A percentile compares a stretch with the other conserved stretches of the same genome.
These are phyloP conservation scores for Sideroxylon spinosum DNA, from an alignment of 179 eudicot species.

Conservation along the genomic window DNA sequence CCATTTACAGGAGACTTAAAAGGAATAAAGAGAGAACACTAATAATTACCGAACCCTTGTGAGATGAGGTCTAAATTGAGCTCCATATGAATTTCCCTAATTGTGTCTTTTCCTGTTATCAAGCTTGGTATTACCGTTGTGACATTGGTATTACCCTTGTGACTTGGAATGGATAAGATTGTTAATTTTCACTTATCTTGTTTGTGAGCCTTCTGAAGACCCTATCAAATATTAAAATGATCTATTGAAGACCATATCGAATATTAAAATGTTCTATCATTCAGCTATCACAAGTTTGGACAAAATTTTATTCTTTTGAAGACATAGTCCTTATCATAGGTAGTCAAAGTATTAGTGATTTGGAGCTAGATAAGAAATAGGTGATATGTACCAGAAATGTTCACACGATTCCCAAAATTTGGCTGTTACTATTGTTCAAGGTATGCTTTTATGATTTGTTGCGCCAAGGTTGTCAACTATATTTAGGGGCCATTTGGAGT, in stretches of 20 bases:
- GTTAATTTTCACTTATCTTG: too few relatives aligned
- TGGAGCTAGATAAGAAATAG: not conserved
- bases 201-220: too few relatives aligned
- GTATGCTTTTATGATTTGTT: not conserved
- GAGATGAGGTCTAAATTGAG: too few relatives aligned
- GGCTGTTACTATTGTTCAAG: not conserved
- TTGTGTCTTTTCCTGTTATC: too few relatives aligned
- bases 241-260: not conserved
- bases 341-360: not conserved
- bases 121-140: too few relatives aligned
- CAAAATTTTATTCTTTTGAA: not conserved
- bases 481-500: too few relatives aligned
- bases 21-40: too few relatives aligned
- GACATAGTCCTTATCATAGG: not conserved
- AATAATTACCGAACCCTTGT: too few relatives aligned
- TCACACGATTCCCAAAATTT: not conserved
- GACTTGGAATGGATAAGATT: too few relatives aligned
- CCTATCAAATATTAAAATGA: not conserved
- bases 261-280: not conserved
- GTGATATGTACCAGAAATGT: not conserved
- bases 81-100: too few relatives aligned
- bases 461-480: conserved; percentile 2
- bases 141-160: too few relatives aligned
- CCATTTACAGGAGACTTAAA: too few relatives aligned
- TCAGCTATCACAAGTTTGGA: not conserved